Conservation (phyloP, 2,329 filamentous ascomycete species). For the Leptodontidium sp. region DNA sequence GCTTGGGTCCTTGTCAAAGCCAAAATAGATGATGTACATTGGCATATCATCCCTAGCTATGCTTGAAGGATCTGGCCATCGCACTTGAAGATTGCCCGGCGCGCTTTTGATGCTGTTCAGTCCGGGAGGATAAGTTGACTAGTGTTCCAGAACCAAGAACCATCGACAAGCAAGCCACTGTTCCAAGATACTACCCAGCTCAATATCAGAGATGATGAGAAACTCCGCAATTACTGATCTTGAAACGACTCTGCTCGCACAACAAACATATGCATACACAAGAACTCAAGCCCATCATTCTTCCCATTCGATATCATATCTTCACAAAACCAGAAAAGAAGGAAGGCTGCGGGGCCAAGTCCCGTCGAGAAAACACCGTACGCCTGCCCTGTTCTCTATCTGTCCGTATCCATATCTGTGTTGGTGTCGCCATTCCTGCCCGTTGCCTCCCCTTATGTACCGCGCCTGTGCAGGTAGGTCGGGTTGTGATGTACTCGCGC, state of each 20-base stretch:
- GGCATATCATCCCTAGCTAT: not conserved
- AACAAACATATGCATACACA: slow-evolving; percentile 18
- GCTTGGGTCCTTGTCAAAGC: not conserved
- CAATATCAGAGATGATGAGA: not conserved
- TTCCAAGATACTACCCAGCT: not conserved
- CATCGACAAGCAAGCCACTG: too few species aligned
- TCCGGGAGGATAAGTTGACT: too few species aligned
- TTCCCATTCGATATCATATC: slow-evolving; percentile 10
- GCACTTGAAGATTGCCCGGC: too few species aligned
- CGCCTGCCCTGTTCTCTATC: slow-evolving; percentile 30
- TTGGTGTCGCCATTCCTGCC: slow-evolving; percentile 2
- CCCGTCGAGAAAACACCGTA: slow-evolving; percentile 36
- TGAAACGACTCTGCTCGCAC: not conserved
- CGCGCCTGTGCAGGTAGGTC: not conserved
- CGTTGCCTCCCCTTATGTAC: slow-evolving; percentile 13
- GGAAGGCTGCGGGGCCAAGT: not conserved
- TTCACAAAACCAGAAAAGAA: not conserved
- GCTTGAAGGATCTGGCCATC: not conserved
- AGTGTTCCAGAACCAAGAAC: too few species aligned
- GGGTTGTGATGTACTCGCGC: not conserved
- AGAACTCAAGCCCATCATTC: not conserved
- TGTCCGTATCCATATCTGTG: not conserved
- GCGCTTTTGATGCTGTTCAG: too few species aligned
- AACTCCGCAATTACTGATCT: slow-evolving; percentile 8
- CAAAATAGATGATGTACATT: not conserved